Base-by-base conservation (phyloP, 2,329 filamentous ascomycete genomes). In the Reticulascus tulasneorum region DNA sequence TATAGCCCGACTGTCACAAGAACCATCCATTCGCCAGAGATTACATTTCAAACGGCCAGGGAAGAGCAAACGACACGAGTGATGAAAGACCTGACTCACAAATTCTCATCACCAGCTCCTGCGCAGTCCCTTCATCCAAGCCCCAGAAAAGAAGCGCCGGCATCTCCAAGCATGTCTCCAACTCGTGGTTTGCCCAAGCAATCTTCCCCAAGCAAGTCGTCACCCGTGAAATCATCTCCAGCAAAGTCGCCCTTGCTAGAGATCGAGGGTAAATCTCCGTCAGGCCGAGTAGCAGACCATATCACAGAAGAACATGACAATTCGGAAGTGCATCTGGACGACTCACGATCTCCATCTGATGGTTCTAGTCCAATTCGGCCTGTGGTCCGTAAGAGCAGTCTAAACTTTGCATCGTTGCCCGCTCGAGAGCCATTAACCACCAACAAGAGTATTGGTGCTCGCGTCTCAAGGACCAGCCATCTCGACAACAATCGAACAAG, bases 321-420 rank as follows among this genome's bases (percentile, higher is more conserved):
- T 23, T 32, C 39, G 15, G 43, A 50, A n/a, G 49, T 62, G 20
- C 51, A 58, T 12, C 53, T 58, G 29, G 72, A 76, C 24, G 75
- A 75, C 42, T 62, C 63, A 16, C 67, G 71, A 42, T 84, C 81
- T 4, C 75, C 76, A 12, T 86, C 83, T 3, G 82, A 86, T 30
- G 73, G 68, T 1, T 87, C 85, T 1, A 90, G 84, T 48, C 86
- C 86, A 0, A 79, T 85, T 31, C 75, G 86, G 47, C 84, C 84
- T 3, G 70, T 86, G 20, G 76, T 94, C 47, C 82, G 91, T 42
- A 97, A 97, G 70, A 95, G 90, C 62, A 97, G 91, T 57, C 73
- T 98, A 42, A 94, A 86, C 40, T 97, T 98, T 63, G 88, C 93
- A 23, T 88, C 93, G 13, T 71, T 98, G 10, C 93, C 93, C 20